Percentiles rank a stretch among this genome's conserved stretches.
phyloP scores from a whole-genome alignment of 2,329 filamentous ascomycete genomes.

The Fusarium albidum region DNA sequence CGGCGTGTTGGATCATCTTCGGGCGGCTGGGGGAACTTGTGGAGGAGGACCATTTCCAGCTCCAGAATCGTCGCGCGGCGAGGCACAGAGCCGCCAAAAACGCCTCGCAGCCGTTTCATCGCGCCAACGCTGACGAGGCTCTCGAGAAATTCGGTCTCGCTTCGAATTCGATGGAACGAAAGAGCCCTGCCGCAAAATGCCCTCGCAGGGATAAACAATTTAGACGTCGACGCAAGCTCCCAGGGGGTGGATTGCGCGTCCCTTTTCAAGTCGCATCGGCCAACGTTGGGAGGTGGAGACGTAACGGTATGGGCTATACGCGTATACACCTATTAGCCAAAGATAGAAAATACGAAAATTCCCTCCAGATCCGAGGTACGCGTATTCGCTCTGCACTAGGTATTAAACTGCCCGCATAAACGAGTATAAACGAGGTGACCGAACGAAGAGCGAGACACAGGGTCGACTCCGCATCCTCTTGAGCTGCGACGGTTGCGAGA shows the following conservation, averaged over 20 bases:
- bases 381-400: constrained; percentile 16
- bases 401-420: background rate
- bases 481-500: too few relatives aligned
- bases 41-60: too few relatives aligned
- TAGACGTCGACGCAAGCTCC: constrained; percentile 2
- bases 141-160: background rate
- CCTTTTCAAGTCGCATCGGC: background rate
- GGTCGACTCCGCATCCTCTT: too few relatives aligned
- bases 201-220: background rate
- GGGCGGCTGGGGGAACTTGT: too few relatives aligned
- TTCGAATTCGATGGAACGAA: background rate
- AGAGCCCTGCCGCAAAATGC: background rate
- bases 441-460: too few relatives aligned
- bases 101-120: background rate
- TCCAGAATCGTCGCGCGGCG: background rate
- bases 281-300: too few relatives aligned
- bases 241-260: constrained; percentile 5
- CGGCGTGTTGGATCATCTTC: too few relatives aligned
- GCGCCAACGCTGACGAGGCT: background rate
- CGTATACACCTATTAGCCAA: constrained; percentile 12
- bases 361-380: constrained; percentile 19
- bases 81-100: background rate
- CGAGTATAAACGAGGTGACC: too few relatives aligned
- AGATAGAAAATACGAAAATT: constrained; percentile 28
- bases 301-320: constrained; percentile 27